Evolutionary conservation across 495 filamentous ascomycete genomes (phyloP).

Genomic region (Jackrogersella multiformis): DNA sequence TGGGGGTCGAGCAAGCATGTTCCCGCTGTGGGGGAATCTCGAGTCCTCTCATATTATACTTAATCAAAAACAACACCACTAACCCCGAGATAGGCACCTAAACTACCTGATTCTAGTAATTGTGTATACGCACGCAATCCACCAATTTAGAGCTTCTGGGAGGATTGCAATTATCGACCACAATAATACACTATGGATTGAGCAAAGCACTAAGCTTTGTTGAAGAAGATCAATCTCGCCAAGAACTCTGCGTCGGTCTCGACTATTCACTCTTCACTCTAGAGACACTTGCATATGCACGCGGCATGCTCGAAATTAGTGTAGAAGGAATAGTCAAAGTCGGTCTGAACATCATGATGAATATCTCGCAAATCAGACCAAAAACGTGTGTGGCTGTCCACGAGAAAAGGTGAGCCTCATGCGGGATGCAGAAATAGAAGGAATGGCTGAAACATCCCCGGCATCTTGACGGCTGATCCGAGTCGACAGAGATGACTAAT

Average conservation of each 20-base stretch:
- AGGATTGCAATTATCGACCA: too few relatives aligned
- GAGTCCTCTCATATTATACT: slow-evolving; percentile 14
- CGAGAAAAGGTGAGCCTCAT: slow-evolving; percentile 37
- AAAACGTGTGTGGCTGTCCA: slow-evolving; percentile 19
- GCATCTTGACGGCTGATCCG: slow-evolving; percentile 42
- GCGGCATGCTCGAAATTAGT: slow-evolving; percentile 18
- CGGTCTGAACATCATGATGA: slow-evolving; percentile 36
- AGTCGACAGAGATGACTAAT: slow-evolving; percentile 44
- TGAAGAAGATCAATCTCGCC: slow-evolving; percentile 26
- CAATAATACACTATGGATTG: slow-evolving; percentile 18
- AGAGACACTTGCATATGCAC: slow-evolving; percentile 34
- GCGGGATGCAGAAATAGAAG: slow-evolving; percentile 38
- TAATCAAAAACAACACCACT: slow-evolving; percentile 10
- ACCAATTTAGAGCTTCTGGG: slow-evolving; percentile 14
- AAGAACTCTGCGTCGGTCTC: slow-evolving; percentile 30
- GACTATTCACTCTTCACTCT: slow-evolving; percentile 15
- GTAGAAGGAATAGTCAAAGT: slow-evolving; percentile 19
- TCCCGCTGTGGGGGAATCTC: slow-evolving; percentile 40
- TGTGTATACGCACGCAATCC: slow-evolving; percentile 8
- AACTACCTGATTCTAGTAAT: background rate
- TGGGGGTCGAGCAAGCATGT: slow-evolving; percentile 35
- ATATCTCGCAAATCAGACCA: slow-evolving; percentile 28
- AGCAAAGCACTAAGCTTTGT: slow-evolving; percentile 26
- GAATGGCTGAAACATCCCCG: slow-evolving; percentile 43
- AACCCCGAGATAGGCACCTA: slow-evolving; percentile 10